A percentile compares a stretch with the other conserved stretches of the same genome.
phyloP scores from a whole-genome alignment of 805 yeast genomes.

The Saturnispora diversa region DNA sequence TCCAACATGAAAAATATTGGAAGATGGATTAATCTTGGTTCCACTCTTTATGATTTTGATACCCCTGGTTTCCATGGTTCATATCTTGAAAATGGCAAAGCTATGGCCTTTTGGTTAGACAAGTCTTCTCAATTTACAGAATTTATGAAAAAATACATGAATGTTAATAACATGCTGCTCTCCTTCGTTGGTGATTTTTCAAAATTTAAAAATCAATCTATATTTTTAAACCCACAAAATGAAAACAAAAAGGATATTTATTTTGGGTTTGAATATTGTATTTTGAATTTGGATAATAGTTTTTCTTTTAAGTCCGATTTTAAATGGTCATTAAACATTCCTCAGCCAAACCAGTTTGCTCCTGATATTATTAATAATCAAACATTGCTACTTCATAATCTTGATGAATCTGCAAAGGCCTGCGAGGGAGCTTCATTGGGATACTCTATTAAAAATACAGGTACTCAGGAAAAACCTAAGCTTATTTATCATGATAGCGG shows the following conservation, averaged over 20 bases:
- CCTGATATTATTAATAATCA: constrained; percentile 29
- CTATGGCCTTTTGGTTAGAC: constrained; percentile 36
- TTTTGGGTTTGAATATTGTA: constrained; percentile 38
- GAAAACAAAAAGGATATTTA: constrained; percentile 28
- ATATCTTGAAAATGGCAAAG: constrained; percentile 26
- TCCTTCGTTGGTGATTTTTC: constrained; percentile 27
- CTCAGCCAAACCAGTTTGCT: constrained; percentile 32
- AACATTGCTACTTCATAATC: constrained; percentile 17
- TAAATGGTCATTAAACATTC: constrained; percentile 14
- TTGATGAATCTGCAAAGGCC: constrained; percentile 21
- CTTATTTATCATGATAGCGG: constrained; percentile 29
- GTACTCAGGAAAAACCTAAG: constrained; percentile 28
- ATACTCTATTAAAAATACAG: constrained; percentile 27
- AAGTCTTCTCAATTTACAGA: constrained; percentile 32
- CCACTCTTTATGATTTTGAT: constrained; percentile 27
- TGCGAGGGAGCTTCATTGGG: constrained; percentile 29
- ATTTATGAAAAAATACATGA: constrained; percentile 25
- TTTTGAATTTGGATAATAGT: constrained; percentile 7
- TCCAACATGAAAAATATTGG: constrained; percentile 27
- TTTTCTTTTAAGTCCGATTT: neutral
- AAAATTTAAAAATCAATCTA: neutral
- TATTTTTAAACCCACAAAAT: neutral
- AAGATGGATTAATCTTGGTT: constrained; percentile 38
- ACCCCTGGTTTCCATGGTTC: constrained; percentile 22
- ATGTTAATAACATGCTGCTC: constrained; percentile 28